A percentile compares a stretch with the other conserved stretches of the same genome.
These are phyloP conservation scores for Trichocladium uniseriatum DNA, from an alignment of 495 filamentous ascomycete genomes.

Conservation along the genomic window DNA sequence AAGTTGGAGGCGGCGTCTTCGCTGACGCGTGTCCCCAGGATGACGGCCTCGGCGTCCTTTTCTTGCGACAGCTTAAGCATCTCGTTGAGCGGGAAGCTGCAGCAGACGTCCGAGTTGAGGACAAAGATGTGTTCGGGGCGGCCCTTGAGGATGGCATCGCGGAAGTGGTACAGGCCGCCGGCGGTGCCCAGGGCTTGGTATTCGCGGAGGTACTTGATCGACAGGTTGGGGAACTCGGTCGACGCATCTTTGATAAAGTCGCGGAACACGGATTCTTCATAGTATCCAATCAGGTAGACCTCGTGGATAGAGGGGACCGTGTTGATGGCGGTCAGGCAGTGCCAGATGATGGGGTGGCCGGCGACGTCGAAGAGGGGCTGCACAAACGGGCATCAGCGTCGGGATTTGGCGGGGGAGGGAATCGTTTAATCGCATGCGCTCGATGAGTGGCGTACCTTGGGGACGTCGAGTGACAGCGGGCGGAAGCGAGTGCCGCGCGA, in stretches of 20 bases:
- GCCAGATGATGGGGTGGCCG: slow-evolving; percentile 95
- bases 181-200: slow-evolving; percentile 95
- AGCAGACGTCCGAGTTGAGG: slow-evolving; percentile 98
- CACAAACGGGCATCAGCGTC: slow-evolving; percentile 2
- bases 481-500: slow-evolving; percentile 94
- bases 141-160: slow-evolving; percentile 96
- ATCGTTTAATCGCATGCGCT: slow-evolving; percentile 13
- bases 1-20: slow-evolving; percentile 94
- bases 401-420: background rate
- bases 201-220: slow-evolving; percentile 93
- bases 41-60: slow-evolving; percentile 94
- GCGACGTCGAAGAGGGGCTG: slow-evolving; percentile 98
- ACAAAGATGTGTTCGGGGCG: slow-evolving; percentile 92
- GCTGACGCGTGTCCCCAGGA: slow-evolving; percentile 84
- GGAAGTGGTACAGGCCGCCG: slow-evolving; percentile 97
- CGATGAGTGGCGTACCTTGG: slow-evolving; percentile 57
- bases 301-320: slow-evolving; percentile 91
- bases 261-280: slow-evolving; percentile 92
- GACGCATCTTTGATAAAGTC: slow-evolving; percentile 92
- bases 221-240: slow-evolving; percentile 77
- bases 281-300: slow-evolving; percentile 97
- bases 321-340: slow-evolving; percentile 85
- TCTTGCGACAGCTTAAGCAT: slow-evolving; percentile 92
- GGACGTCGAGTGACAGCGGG: slow-evolving; percentile 91
- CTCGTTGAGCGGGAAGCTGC: slow-evolving; percentile 91